Evolutionary conservation across 441 rosid genomes (phyloP), one percentile per base, ranked within the genome.

Genomic region (Manihot esculenta): DNA sequence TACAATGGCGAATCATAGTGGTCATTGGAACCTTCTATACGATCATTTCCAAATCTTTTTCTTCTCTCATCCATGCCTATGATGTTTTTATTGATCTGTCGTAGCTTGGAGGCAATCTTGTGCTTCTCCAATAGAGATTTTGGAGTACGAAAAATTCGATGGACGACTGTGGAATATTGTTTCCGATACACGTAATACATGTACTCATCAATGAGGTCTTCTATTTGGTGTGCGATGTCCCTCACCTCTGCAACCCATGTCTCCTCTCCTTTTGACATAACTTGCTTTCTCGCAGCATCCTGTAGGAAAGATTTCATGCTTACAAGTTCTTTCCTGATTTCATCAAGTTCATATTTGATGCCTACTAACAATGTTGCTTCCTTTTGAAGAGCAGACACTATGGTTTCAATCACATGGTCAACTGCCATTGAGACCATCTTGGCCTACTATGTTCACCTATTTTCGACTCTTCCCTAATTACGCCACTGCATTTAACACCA

Each of bases 291-390:
- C 14, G 66, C 76, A 0, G 72, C 72, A 63, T 84, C 85, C 38
- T 72, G 59, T 44, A 84, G 76, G 70, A 78, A 82, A 4, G 84
- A 78, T 41, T 61, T 78, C 66, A 78, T 80, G 84, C 72, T 80
- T 26, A 48, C 21, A n/a, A 82, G 59, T 70, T 78, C 83, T 17
- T 47, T 63, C n/a, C 76, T 84, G 70, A 78, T 72, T 51, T 74
- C 76, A 38, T 80, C 27, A 38, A 84, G 64, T 70, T 82, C 77
- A 21, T 65, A 62, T 53, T 44, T 44, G 67, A 80, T 49, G 12
- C 73, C 70, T 7, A 68, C 69, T 30, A 79, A 45, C 27, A 74
- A 72, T 26, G 79, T 70, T 51, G 74, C 70, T 71, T 84, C 81
- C 41, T 67, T 76, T 23, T 80, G 75, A 1, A 79, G 45, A 17